Base-by-base conservation (phyloP, 495 filamentous ascomycete genomes). In the Gamarada debralockiae region DNA sequence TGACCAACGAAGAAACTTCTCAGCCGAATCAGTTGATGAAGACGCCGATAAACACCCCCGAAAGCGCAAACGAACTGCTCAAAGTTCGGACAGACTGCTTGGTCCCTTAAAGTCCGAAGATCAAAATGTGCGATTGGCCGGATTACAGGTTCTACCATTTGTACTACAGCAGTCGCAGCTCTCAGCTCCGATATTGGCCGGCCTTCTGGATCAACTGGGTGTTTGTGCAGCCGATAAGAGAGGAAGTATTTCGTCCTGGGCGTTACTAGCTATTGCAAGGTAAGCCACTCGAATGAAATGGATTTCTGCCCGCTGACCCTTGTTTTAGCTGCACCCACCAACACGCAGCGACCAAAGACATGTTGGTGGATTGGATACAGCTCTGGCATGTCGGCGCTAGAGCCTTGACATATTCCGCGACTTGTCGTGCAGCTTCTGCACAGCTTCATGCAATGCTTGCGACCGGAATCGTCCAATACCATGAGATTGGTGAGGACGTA, bases 101-200 rank as follows among this genome's bases (percentile, higher is more conserved):
- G 75, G 80, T 36, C 82, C 84, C 51, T 65, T 82, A n/a, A 70
- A 71, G 27, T 78, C 78, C 0, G 63, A 74, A 23, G 73, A 85
- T 43, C 68, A 76, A 3, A 69, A 74, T 12, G 70, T 72, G 36
- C 83, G 79, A 56, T 59, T 87, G 29, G 86, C 81, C 31, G 85
- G 86, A 31, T 69, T 97, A 21, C 90, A 96, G 57, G 70, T 89
- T n/a, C 60, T 96, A 18, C 81, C 86, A 0, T 95, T 97, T 59
- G 72, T 62, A 3, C 53, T 67, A 12, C 23, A 57, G 23, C n/a
- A 56, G 33, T 43, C 22, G n/a, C 29, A 62, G 29, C 23, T 57
- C 14, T 8, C 37, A 14, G 23, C 20, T 12, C 4, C 42, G n/a
- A 42, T 15, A 3, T 22, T 67, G 12, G 27, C 24, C 29, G 71